Evolutionary conservation across 2,329 filamentous ascomycete genomes (phyloP).

Genomic region (Tricladium varicosporioides): DNA sequence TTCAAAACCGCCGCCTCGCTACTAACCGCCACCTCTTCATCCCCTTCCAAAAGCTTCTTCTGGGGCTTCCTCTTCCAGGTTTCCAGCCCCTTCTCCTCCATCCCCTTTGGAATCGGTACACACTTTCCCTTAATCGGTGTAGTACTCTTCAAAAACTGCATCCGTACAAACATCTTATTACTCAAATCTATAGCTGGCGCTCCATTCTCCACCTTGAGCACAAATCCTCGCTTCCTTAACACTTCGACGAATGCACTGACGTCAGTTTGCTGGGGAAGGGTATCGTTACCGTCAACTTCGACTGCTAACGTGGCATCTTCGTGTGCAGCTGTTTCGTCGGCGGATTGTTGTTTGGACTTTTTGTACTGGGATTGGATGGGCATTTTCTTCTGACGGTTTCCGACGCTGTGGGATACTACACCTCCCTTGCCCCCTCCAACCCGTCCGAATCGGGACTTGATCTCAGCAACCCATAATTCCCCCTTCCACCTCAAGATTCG

Average conservation of each 20-base stretch:
- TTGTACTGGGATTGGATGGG: constrained; percentile 45
- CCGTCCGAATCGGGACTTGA: constrained; percentile 85
- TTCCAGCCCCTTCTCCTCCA: constrained; percentile 56
- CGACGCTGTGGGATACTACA: constrained; percentile 69
- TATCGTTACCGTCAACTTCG: constrained; percentile 66
- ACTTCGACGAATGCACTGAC: constrained; percentile 85
- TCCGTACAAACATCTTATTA: constrained; percentile 98
- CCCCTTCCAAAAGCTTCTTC: constrained; percentile 69
- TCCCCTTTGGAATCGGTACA: constrained; percentile 40
- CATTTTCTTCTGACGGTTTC: constrained; percentile 60
- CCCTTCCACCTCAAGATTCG: constrained; percentile 89
- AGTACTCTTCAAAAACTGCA: constrained; percentile 88
- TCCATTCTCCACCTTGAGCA: constrained; percentile 58
- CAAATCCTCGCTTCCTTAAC: constrained; percentile 75
- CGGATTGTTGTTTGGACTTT: constrained; percentile 38
- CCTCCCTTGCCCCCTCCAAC: constrained; percentile 45
- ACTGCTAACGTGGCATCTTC: constrained; percentile 61
- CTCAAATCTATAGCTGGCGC: constrained; percentile 71
- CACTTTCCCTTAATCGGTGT: constrained; percentile 75
- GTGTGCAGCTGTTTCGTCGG: constrained; percentile 46
- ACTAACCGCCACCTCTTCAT: constrained; percentile 59
- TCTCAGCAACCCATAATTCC: constrained; percentile 95
- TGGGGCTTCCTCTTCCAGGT: constrained; percentile 72
- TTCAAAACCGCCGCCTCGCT: constrained; percentile 72
- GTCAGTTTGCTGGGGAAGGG: constrained; percentile 72